Evolutionary conservation across 306 rosid genomes (phyloP), one percentile per base, ranked within the genome.

Genomic region (Dalbergia oliveri): DNA sequence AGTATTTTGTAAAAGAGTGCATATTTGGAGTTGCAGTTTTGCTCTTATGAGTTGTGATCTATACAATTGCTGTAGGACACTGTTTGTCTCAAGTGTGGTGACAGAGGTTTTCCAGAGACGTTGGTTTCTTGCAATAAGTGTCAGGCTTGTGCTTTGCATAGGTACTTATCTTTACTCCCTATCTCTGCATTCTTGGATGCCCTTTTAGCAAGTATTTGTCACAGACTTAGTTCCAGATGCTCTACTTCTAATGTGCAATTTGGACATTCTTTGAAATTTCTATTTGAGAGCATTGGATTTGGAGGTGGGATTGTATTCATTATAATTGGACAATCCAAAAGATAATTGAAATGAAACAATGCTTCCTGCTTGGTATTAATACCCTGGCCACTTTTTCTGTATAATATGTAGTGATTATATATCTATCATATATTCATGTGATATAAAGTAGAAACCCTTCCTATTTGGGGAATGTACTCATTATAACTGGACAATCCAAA

Each of bases 21-120:
- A 16, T 67, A 50, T 49, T 56, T 57, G 79, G 79, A 41, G 49
- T 7, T 74, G 39, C 18, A 37, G 50, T 59, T 15, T 16, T 59
- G 19, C 5, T 49, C 13, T 49, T 45, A 77, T 19, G 4, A 75
- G 51, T 68, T 68, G 19, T 65, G 78, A 67, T 66, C 2, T 60
- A 8, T 47, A 18, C 54, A 19, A 65, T 47, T 76, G 21, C 73
- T 77, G 70, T 60, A 87, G 90, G 88, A 57, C 33, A 31, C 69
- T 69, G 84, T 84, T 69, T 87, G 90, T 84, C 77, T 84, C 69
- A 50, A 34, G 4, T 87, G 90, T 69, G 86, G 88, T 3, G 44
- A 79, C 26, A 13, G 5, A 56, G 90, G 90, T 68, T 73, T 61
- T 61, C 26, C 26, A 4, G 88, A 78, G 84, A 26, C 80, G 0